Percentiles rank a stretch among this genome's conserved stretches.
Conservation (phyloP, 2,329 filamentous ascomycete genomes). For the Cladosporium sp. region DNA sequence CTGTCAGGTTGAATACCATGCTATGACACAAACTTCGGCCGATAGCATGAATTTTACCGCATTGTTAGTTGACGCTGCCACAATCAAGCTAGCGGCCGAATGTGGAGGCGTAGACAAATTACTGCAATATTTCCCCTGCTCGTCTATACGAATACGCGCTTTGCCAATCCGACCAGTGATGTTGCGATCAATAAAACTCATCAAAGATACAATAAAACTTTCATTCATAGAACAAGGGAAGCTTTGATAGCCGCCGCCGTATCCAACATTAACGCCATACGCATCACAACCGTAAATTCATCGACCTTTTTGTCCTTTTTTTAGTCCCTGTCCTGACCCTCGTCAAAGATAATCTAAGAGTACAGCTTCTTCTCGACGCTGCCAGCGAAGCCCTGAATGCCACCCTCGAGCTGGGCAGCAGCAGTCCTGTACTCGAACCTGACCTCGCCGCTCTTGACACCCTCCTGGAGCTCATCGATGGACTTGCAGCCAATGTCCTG, state of each 20-base stretch:
- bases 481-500: slow-evolving; percentile 91
- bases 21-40: too few relatives aligned
- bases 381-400: slow-evolving; percentile 92
- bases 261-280: slow-evolving; percentile 11
- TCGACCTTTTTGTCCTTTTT: slow-evolving; percentile 4
- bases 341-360: slow-evolving; percentile 50
- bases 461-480: slow-evolving; percentile 69
- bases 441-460: slow-evolving; percentile 68
- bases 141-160: too few relatives aligned
- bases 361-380: slow-evolving; percentile 98
- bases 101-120: too few relatives aligned
- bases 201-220: not conserved
- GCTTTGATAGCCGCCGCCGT: not conserved
- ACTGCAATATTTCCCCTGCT: too few relatives aligned
- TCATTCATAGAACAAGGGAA: not conserved
- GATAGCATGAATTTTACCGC: too few relatives aligned
- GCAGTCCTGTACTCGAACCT: slow-evolving; percentile 93
- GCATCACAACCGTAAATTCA: slow-evolving; percentile 13
- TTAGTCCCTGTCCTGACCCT: too few relatives aligned
- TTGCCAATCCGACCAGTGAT: too few relatives aligned
- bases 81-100: too few relatives aligned
- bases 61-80: too few relatives aligned
- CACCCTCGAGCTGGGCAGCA: slow-evolving; percentile 92
- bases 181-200: too few relatives aligned
- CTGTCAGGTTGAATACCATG: too few relatives aligned